phyloP scores from a whole-genome alignment of 257 asterid genomes.

The Solanum chmielewskii region DNA sequence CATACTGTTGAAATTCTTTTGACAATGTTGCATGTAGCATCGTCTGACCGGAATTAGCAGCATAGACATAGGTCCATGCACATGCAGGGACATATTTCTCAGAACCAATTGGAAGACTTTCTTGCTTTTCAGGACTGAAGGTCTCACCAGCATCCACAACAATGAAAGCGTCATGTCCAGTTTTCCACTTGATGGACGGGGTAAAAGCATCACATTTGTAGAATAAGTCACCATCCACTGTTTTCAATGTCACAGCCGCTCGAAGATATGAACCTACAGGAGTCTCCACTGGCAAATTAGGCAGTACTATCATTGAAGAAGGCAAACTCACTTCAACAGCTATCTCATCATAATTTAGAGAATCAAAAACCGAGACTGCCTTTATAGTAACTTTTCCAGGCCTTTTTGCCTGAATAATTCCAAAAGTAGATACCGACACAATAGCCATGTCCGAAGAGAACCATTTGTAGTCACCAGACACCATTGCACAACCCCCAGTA shows the following conservation, averaged over 20 bases:
- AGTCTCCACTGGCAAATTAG: conserved; percentile 71
- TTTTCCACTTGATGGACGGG: conserved; percentile 56
- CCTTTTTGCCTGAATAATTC: conserved; percentile 63
- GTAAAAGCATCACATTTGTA: conserved; percentile 76
- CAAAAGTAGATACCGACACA: conserved; percentile 77
- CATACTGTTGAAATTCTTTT: conserved; percentile 46
- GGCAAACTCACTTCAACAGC: conserved; percentile 70
- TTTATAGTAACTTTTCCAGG: conserved; percentile 74
- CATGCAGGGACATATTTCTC: conserved; percentile 55
- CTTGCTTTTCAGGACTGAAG: conserved; percentile 23
- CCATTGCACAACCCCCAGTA: conserved; percentile 80
- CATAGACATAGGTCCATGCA: conserved; percentile 60
- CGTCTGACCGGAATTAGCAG: conserved; percentile 56
- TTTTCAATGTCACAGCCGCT: conserved; percentile 54
- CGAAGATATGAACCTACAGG: conserved; percentile 68
- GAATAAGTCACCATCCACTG: conserved; percentile 52
- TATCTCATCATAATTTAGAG: conserved; percentile 64
- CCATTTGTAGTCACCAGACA: conserved; percentile 81
- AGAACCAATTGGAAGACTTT: conserved; percentile 13
- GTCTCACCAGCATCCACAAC: conserved; percentile 41
- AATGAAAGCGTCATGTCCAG: conserved; percentile 51
- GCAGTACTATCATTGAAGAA: conserved; percentile 49
- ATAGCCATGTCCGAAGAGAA: conserved; percentile 59
- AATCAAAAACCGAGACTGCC: conserved; percentile 67
- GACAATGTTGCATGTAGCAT: conserved; percentile 54